A percentile compares a stretch with the other conserved stretches of the same genome.
Conservation (phyloP, 257 asterid species). For the Scutellaria barbata region DNA sequence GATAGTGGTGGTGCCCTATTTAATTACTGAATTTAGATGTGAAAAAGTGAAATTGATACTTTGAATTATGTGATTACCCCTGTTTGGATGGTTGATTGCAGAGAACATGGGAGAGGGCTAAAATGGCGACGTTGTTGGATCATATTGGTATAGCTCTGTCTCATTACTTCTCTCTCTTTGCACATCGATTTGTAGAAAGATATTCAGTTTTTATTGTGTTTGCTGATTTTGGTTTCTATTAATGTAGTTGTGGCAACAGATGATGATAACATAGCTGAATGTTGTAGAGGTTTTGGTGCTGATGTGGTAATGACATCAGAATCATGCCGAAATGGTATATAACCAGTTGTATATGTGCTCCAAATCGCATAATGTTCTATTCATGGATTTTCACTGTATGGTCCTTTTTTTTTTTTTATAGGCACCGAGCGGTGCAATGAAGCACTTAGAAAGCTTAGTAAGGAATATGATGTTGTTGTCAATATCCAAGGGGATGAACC, state of each 20-base stretch:
- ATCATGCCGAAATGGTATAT: conserved; percentile 79
- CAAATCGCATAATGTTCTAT: neutral
- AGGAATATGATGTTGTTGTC: conserved; percentile 76
- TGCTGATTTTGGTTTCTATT: conserved; percentile 28
- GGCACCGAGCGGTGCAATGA: conserved; percentile 92
- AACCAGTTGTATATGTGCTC: neutral
- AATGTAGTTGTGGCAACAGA: conserved; percentile 87
- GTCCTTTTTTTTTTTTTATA: conserved; percentile 29
- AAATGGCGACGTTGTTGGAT: conserved; percentile 73
- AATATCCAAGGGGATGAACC: conserved; percentile 99
- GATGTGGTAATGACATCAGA: conserved; percentile 90
- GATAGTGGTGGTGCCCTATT: no score
- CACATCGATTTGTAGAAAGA: neutral
- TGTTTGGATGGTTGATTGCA: conserved; percentile 43
- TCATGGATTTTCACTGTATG: neutral
- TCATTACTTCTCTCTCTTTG: neutral
- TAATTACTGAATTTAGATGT: no score
- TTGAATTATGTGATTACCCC: neutral
- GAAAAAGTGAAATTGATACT: no score
- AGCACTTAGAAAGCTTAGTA: conserved; percentile 71
- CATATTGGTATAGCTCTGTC: conserved; percentile 59
- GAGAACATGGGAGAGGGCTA: conserved; percentile 97
- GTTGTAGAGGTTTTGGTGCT: conserved; percentile 92
- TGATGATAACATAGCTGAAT: conserved; percentile 86
- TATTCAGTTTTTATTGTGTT: neutral